Evolutionary conservation across 345 rosid species (phyloP).

Genomic region (Camelina laxa): DNA sequence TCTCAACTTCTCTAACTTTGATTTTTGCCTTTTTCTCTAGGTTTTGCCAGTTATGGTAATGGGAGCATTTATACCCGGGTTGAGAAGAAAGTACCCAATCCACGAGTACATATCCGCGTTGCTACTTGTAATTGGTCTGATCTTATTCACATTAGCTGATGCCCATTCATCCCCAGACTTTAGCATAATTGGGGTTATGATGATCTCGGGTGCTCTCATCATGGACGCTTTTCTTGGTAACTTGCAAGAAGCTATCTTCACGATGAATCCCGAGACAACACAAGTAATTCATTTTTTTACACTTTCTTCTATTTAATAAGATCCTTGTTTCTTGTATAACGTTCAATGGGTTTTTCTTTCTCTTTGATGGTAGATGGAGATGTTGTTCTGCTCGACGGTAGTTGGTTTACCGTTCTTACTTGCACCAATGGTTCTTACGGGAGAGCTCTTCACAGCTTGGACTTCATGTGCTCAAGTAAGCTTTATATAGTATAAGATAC

Average conservation of each 20-base stretch:
- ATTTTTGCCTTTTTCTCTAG: slow-evolving; percentile 38
- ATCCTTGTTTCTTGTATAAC: neutral
- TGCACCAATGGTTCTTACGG: slow-evolving; percentile 81
- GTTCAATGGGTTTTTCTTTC: neutral
- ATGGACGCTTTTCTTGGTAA: slow-evolving; percentile 92
- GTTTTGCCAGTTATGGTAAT: slow-evolving; percentile 86
- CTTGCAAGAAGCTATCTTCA: slow-evolving; percentile 91
- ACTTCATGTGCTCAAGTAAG: slow-evolving; percentile 74
- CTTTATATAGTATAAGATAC: neutral
- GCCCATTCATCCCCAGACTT: slow-evolving; percentile 82
- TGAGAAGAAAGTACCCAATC: slow-evolving; percentile 75
- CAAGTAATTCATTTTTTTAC: slow-evolving; percentile 51
- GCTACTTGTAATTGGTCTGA: slow-evolving; percentile 74
- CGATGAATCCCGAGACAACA: slow-evolving; percentile 81
- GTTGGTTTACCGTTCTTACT: slow-evolving; percentile 82
- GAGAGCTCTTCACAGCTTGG: slow-evolving; percentile 87
- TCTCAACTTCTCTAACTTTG: neutral
- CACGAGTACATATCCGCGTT: slow-evolving; percentile 81
- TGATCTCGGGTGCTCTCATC: slow-evolving; percentile 76
- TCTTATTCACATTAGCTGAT: slow-evolving; percentile 85
- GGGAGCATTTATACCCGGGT: slow-evolving; percentile 89
- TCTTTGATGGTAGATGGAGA: slow-evolving; percentile 63
- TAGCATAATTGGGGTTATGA: slow-evolving; percentile 68
- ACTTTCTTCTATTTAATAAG: neutral
- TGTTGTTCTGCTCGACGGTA: slow-evolving; percentile 82